Evolutionary conservation across 805 yeast genomes (phyloP), one percentile per base, ranked within the genome.

Genomic region (Ogataea methanolica): DNA sequence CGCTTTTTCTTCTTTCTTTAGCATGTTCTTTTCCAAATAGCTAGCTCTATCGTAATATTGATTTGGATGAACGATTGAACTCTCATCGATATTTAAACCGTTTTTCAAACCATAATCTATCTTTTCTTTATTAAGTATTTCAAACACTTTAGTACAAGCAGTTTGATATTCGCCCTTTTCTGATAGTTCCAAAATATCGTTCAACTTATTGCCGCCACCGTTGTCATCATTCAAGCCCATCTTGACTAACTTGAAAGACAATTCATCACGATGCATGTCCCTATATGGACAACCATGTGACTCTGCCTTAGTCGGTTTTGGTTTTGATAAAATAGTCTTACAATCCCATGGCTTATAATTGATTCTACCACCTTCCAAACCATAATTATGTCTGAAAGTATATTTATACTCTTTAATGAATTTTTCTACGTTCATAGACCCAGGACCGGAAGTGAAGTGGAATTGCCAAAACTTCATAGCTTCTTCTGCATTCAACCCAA

Each of bases 221-320:
- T 69, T 64, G 37, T 79, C 75, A 49, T 85, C 88, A 9, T 65
- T 71, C 42, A 88, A 68, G 1, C 91, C 92, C 80, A 88, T 77
- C 19, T 72, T 76, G 37, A 70, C 67, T 53, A 94, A 71, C 50
- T 79, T 78, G 3, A 58, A 54, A 6, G 76, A 72, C 42, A 94
- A 71, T 45, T 78, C 75, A 40, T 88, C 95, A n/a, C 78, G 62
- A 12, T 78, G 73, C 58, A 86, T 70, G 58, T 86, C 92, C 46
- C 96, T 72, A 67, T 87, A 94, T 5, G 98, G 97, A 66, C 98
- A 92, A 2, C 99, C 99, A 62, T 92, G 97, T 49, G 70, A 77
- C 55, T 91, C 96, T 42, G 76, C 73, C 41, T 73, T 69, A 11
- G 72, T 71, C 0, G 96, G 90, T 53, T 82, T 77, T 7, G 89